Evolutionary conservation across 2,329 filamentous ascomycete species (phyloP).

Genomic region (Aschersonia sp.): DNA sequence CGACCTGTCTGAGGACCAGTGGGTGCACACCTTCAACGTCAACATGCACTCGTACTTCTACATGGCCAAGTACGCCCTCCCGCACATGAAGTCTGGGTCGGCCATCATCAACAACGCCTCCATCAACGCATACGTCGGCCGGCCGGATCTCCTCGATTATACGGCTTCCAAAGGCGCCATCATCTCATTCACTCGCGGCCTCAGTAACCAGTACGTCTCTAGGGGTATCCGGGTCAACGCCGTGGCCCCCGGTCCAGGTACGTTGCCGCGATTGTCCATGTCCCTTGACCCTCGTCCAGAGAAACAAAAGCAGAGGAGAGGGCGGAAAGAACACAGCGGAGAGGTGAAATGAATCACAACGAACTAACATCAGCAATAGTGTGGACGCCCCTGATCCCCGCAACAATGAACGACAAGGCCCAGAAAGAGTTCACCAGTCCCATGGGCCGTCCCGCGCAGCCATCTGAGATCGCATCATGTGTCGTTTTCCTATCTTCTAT

Average conservation of each 20-base stretch:
- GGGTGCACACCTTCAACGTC: slow-evolving; percentile 64
- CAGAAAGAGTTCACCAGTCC: slow-evolving; percentile 61
- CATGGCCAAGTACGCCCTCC: slow-evolving; percentile 61
- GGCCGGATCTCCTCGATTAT: slow-evolving; percentile 70
- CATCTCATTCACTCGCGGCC: slow-evolving; percentile 61
- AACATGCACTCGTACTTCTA: slow-evolving; percentile 79
- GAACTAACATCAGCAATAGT: slow-evolving; percentile 21
- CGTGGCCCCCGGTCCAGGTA: slow-evolving; percentile 56
- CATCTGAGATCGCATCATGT: slow-evolving; percentile 67
- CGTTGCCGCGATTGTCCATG: background rate
- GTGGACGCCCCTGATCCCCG: slow-evolving; percentile 62
- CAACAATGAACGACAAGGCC: slow-evolving; percentile 56
- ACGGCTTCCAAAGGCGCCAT: slow-evolving; percentile 69
- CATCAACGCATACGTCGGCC: slow-evolving; percentile 71
- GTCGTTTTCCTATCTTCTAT: slow-evolving; percentile 67
- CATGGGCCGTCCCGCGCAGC: slow-evolving; percentile 66
- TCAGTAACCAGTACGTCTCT: slow-evolving; percentile 59
- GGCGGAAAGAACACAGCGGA: background rate
- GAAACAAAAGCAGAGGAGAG: background rate
- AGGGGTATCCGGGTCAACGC: slow-evolving; percentile 66
- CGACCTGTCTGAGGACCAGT: slow-evolving; percentile 64
- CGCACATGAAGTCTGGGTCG: slow-evolving; percentile 59
- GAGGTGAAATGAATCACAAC: background rate
- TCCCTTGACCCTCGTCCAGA: background rate
- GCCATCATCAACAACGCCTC: slow-evolving; percentile 79